Percentiles rank a stretch among this genome's conserved stretches.
Conservation (phyloP, 345 rosid species). For the Lepidium aucheri region DNA sequence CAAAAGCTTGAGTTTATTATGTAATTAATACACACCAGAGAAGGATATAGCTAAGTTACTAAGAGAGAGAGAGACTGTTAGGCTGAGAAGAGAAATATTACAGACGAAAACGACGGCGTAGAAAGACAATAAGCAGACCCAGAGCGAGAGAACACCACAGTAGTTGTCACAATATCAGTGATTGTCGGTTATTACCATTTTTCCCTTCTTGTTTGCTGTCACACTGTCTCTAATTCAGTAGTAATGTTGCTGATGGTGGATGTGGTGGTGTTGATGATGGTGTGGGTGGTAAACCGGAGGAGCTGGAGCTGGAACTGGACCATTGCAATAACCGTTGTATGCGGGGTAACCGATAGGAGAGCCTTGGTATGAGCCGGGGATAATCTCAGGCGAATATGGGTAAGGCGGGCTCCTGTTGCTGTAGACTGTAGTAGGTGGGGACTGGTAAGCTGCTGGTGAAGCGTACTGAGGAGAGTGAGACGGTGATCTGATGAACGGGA, state of each 20-base stretch:
- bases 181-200: conserved; percentile 23
- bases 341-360: conserved; percentile 27
- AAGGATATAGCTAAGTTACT: conserved; percentile 17
- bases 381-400: conserved; percentile 26
- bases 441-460: conserved; percentile 49
- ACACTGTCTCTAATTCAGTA: conserved; percentile 30
- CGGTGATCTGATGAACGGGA: conserved; percentile 79
- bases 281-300: conserved; percentile 31
- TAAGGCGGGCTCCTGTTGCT: conserved; percentile 30
- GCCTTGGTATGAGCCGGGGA: conserved; percentile 26
- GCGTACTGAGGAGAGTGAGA: conserved; percentile 80
- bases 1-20: conserved; percentile 13
- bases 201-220: conserved; percentile 19
- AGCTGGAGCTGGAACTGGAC: conserved; percentile 25
- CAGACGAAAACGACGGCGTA: conserved; percentile 24
- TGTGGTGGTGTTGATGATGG: conserved; percentile 26
- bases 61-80: conserved; percentile 7
- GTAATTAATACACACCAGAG: conserved; percentile 16
- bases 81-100: conserved; percentile 21
- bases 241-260: conserved; percentile 31
- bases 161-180: conserved; percentile 28
- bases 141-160: conserved; percentile 1
- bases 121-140: conserved; percentile 10
- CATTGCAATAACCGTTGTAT: conserved; percentile 27
- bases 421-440: conserved; percentile 42